Evolutionary conservation across 2,329 filamentous ascomycete species (phyloP).

Genomic region (Cladosporium austrohemisphaericum): DNA sequence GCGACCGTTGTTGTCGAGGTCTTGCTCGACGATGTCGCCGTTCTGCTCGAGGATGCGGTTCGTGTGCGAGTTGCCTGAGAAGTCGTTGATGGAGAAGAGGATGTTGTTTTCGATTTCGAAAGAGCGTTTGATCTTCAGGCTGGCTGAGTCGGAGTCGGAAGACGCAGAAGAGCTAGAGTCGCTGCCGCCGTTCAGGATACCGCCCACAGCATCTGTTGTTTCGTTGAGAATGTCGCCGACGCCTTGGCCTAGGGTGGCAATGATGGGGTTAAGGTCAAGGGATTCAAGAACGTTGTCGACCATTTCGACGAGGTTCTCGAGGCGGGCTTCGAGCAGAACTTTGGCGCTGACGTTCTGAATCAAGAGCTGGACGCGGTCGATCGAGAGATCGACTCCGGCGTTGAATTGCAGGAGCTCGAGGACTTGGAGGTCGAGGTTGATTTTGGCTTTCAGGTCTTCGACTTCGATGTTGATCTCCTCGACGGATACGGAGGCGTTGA

Average conservation of each 20-base stretch:
- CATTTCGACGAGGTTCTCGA: conserved; percentile 59
- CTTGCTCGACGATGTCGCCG: conserved; percentile 61
- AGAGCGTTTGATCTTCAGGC: conserved; percentile 28
- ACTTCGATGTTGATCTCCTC: conserved; percentile 58
- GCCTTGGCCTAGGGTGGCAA: conserved; percentile 50
- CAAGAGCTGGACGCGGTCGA: conserved; percentile 53
- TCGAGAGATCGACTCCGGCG: conserved; percentile 57
- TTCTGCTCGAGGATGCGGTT: conserved; percentile 55
- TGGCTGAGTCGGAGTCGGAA: conserved; percentile 27
- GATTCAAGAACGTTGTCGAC: conserved; percentile 56
- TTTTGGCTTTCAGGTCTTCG: conserved; percentile 49
- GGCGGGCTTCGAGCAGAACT: conserved; percentile 56
- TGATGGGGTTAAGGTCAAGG: conserved; percentile 59
- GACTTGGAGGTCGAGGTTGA: conserved; percentile 54
- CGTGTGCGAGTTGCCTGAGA: conserved; percentile 47
- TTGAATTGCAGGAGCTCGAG: conserved; percentile 57
- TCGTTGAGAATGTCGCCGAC: conserved; percentile 20
- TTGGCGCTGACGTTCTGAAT: conserved; percentile 59
- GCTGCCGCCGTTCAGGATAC: neutral
- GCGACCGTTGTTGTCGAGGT: conserved; percentile 45
- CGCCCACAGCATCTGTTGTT: conserved; percentile 15
- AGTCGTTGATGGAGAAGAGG: conserved; percentile 60
- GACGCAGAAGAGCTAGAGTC: neutral
- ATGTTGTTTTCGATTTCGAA: conserved; percentile 56
- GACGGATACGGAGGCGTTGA: conserved; percentile 57